phyloP scores from a whole-genome alignment of 1,284 basidiomycete species.

The Ustilago lituana region DNA sequence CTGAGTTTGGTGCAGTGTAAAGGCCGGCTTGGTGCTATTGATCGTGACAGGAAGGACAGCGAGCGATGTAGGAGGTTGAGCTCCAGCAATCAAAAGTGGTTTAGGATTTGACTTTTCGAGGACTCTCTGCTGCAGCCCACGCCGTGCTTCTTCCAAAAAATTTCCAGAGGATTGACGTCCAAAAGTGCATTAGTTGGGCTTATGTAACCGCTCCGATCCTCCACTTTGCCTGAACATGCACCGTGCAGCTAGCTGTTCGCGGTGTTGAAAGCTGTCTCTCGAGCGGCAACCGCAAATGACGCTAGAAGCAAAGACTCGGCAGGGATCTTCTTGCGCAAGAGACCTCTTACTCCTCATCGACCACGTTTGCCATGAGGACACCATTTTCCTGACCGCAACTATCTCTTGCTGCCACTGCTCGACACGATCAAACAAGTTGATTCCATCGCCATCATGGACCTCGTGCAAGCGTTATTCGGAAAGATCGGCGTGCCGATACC shows the following conservation, averaged over 20 bases:
- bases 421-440: not conserved
- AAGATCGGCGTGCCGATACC: constrained; percentile 26
- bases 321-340: constrained; percentile 21
- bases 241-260: too few relatives aligned
- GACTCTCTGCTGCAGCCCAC: not conserved
- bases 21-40: too few relatives aligned
- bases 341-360: too few relatives aligned
- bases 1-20: too few relatives aligned
- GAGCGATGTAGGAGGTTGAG: too few relatives aligned
- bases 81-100: too few relatives aligned
- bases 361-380: too few relatives aligned
- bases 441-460: constrained; percentile 25
- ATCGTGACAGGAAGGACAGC: too few relatives aligned
- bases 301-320: not conserved
- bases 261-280: not conserved
- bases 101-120: not conserved
- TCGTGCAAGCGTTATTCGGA: constrained; percentile 15
- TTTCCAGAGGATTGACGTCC: not conserved
- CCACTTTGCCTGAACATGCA: constrained; percentile 12
- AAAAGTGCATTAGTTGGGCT: constrained; percentile 12
- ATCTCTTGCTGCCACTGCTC: not conserved
- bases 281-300: constrained; percentile 2
- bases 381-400: not conserved
- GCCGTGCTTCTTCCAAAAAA: constrained; percentile 23
- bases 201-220: constrained; percentile 17